Evolutionary conservation across 2,329 filamentous ascomycete species (phyloP).

Genomic region (Coniella lustricola): DNA sequence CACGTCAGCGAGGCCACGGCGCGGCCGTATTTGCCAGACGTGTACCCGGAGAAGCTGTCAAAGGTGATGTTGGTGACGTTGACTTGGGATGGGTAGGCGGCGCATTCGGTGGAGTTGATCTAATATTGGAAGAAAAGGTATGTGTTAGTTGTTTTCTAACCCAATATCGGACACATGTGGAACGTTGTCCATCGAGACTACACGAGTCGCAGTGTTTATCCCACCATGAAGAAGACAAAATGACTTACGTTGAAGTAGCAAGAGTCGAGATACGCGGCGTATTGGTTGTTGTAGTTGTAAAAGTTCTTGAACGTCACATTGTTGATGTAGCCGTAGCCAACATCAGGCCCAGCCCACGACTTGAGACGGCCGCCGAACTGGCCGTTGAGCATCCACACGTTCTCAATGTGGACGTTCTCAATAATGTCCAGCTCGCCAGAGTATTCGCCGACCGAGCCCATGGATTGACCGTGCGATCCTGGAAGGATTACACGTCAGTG

Average conservation of each 20-base stretch:
- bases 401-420: constrained; percentile 51
- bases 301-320: constrained; percentile 58
- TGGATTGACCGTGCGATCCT: constrained; percentile 45
- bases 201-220: neutral
- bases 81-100: constrained; percentile 46
- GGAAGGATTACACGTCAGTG: no score
- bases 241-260: constrained; percentile 53
- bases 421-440: constrained; percentile 47
- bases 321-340: constrained; percentile 53
- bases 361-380: constrained; percentile 53
- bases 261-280: constrained; percentile 51
- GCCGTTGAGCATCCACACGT: constrained; percentile 46
- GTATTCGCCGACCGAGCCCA: constrained; percentile 54
- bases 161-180: no score
- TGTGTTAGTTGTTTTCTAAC: no score
- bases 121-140: constrained; percentile 7
- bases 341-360: constrained; percentile 50
- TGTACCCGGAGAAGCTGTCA: constrained; percentile 50
- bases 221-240: neutral
- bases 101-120: constrained; percentile 40
- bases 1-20: constrained; percentile 50
- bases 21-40: constrained; percentile 47
- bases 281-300: constrained; percentile 51
- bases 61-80: constrained; percentile 54
- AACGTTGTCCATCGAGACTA: no score